These are phyloP conservation scores for Flaveria linearis DNA, from an alignment of 129 eudicot genomes.

Conservation along the genomic window DNA sequence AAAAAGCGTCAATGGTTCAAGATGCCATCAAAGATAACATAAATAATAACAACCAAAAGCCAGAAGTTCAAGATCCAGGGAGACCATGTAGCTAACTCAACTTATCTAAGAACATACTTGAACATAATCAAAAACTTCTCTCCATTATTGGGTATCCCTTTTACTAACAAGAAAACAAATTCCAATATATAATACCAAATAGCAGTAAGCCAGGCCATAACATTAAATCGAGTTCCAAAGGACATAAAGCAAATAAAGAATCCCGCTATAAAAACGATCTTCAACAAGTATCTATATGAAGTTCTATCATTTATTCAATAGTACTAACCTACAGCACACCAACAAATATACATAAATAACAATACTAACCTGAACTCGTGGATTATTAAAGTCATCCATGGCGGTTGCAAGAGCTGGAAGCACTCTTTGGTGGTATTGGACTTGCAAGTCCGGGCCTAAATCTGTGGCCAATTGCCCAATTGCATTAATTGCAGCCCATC, in stretches of 20 bases:
- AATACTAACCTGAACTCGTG: conserved; percentile 85
- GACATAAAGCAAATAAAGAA: not conserved
- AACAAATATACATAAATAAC: conserved; percentile 11
- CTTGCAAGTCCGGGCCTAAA: conserved; percentile 97
- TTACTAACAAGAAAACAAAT: not conserved
- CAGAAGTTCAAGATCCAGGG: too few relatives aligned
- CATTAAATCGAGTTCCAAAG: not conserved
- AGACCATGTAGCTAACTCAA: not conserved
- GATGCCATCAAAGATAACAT: not conserved
- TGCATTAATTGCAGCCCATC: conserved; percentile 99
- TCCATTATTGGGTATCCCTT: not conserved
- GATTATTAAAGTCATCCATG: conserved; percentile 94
- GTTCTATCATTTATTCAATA: not conserved
- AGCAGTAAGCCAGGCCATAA: not conserved
- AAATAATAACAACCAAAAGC: too few relatives aligned
- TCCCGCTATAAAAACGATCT: not conserved
- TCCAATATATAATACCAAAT: not conserved
- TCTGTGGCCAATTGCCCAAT: conserved; percentile 98
- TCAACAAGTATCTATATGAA: not conserved
- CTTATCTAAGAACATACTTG: not conserved
- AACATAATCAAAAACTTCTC: not conserved
- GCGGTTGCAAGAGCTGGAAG: conserved; percentile 87
- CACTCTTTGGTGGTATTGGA: conserved; percentile 81
- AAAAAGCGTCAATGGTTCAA: too few relatives aligned
- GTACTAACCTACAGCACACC: conserved; percentile 12